Evolutionary conservation across 2,329 filamentous ascomycete species (phyloP), one percentile per base, ranked within the genome.

Genomic region (Beauveria medogensis): DNA sequence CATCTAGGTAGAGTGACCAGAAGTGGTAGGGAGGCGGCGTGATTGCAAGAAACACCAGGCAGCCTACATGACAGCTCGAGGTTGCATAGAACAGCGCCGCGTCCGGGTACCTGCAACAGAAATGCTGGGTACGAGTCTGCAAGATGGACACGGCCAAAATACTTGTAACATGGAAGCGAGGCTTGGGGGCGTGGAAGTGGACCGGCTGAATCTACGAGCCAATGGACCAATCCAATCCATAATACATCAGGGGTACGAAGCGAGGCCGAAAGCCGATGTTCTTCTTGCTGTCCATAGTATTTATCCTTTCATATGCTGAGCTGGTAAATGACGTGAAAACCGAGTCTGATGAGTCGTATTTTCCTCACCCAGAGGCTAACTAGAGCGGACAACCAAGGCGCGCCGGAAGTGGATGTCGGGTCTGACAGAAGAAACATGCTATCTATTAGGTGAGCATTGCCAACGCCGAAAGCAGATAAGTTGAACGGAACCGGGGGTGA

Each of bases 371-470:
- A 10, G 34, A 37, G 34, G 34, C 34, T 5, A 24, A 30, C n/a
- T 5, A 24, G 30, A 18, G 20, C 28, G 16, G 41, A 12, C 4
- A 20, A 20, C 34, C 20, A n/a, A 43, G 46, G 48, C 8, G 5
- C 55, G 20, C 56, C 48, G 16, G 30, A 53, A 53, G 48, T 59
- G 56, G 56, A 59, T 46, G 56, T 53, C 56, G 48, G 56, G 48
- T 52, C 48, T 40, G 48, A 58, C 18, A 55, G 16, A 26, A 22
- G n/a, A 10, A 26, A n/a, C 43, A 44, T 52, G 24, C 26, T 26
- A 14, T 37, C 34, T 37, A 37, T 37, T 37, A 37, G 24, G 20
- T 7, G 18, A 8, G 22, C 37, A 20, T 46, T 34, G 28, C 20
- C 40, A 43, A 41, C 40, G 24, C 55, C 24, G 46, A 43, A 58